Conservation (phyloP, 2,329 filamentous ascomycete genomes). For the Nannizziopsis arthrosporioides region DNA sequence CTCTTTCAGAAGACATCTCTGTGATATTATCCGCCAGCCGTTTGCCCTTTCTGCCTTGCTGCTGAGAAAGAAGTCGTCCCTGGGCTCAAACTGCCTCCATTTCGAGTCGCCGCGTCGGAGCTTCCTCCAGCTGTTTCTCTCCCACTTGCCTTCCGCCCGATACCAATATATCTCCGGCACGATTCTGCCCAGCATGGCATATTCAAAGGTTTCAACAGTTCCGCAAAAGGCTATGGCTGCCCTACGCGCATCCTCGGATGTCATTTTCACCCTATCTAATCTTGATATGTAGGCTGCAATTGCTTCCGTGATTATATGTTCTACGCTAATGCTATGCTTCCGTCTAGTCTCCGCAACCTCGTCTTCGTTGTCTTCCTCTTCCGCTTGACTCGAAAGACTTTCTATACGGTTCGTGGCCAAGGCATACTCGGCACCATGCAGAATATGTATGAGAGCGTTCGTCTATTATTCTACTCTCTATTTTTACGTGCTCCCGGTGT, state of each 20-base stretch:
- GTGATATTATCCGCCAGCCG: too few species aligned
- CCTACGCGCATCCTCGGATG: constrained; percentile 23
- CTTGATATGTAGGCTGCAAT: constrained; percentile 32
- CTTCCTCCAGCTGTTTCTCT: too few species aligned
- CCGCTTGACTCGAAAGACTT: constrained; percentile 65
- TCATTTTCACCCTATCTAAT: constrained; percentile 28
- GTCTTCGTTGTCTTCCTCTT: constrained; percentile 81
- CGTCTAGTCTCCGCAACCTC: constrained; percentile 62
- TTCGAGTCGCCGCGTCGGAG: too few species aligned
- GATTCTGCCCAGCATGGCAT: constrained; percentile 11
- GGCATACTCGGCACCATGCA: constrained; percentile 68
- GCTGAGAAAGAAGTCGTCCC: too few species aligned
- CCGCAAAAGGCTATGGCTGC: constrained; percentile 35
- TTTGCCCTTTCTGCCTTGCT: too few species aligned
- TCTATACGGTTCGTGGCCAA: constrained; percentile 79
- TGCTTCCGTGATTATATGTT: not conserved
- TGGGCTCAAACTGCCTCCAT: too few species aligned
- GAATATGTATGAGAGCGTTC: constrained; percentile 60
- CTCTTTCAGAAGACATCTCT: too few species aligned
- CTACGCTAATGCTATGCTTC: not conserved
- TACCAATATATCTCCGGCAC: not conserved
- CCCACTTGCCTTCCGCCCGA: not conserved
- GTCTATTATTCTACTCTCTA: constrained; percentile 66
- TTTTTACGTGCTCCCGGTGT: constrained; percentile 82
- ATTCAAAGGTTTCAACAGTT: constrained; percentile 31